Evolutionary conservation across 192 early-diverging fungal genomes (phyloP), one percentile per base, ranked within the genome.

Genomic region (Linnemannia elongata): DNA sequence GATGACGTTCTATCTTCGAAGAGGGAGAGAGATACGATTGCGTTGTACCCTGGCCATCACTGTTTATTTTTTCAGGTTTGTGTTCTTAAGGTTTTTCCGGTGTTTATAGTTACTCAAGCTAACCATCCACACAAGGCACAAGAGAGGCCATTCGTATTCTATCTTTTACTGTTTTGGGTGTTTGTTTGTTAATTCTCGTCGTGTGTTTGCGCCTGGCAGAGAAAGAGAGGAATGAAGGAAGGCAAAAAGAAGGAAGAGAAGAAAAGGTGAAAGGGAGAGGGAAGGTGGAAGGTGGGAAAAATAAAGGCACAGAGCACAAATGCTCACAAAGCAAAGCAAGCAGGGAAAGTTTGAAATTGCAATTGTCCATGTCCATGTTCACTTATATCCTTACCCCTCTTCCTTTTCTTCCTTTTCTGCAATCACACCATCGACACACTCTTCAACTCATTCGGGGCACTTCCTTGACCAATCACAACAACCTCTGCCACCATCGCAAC

Each of bases 381-480:
- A 30, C 30, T 66, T 66, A 30, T 66, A 35, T 66, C 9, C 60
- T 1, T 33, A n/a, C n/a, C 13, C 13, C n/a, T n/a, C n/a, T n/a
- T n/a, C n/a, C n/a, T n/a, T n/a, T n/a, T n/a, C n/a, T 66, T 30
- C 27, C 24, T 27, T 66, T 27, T 66, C 27, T 66, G 12, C 30
- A 66, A 66, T 33, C 60, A 66, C 60, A 66, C 27, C 60, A 66
- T 66, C 60, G 30, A 33, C 15, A 33, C 1, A 13, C 12, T 1
- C 60, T 33, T 66, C 60, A 8, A 33, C 60, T 66, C 60, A 66
- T 66, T 4, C 30, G 60, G 60, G 30, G 9, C 24, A 30, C 30
- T 66, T 66, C 60, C 27, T 66, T 66, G 6, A 66, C 60, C 60
- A 66, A 66, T 66, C 55, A 57, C n/a, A 55, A 20, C 57, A 66